A percentile compares a stretch with the other conserved stretches of the same genome.
Conservation (phyloP, 2,329 filamentous ascomycete genomes). For the Metarhizium anisopliae region DNA sequence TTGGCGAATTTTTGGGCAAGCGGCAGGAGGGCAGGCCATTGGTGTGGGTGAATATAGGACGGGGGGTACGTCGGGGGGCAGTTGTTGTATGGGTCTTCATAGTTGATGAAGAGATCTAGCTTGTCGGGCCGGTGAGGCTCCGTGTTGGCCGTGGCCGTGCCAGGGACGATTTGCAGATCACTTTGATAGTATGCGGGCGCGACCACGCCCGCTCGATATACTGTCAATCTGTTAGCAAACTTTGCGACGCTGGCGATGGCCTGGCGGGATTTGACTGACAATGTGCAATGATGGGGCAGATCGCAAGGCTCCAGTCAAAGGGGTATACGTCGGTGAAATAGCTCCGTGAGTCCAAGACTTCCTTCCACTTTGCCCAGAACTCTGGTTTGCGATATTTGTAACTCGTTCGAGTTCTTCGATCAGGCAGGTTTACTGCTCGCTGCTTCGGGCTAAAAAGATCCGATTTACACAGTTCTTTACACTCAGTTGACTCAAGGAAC, state of each 20-base stretch:
- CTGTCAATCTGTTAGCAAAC: slow-evolving; percentile 10
- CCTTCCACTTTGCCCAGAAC: slow-evolving; percentile 16
- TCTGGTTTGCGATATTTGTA: slow-evolving; percentile 12
- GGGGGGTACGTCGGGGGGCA: slow-evolving; percentile 9
- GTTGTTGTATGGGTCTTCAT: slow-evolving; percentile 13
- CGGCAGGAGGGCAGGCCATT: slow-evolving; percentile 15
- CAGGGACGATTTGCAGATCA: slow-evolving; percentile 10
- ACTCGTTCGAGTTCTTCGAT: slow-evolving; percentile 15
- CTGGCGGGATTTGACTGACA: slow-evolving; percentile 6
- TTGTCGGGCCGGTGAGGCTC: slow-evolving; percentile 18
- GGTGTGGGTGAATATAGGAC: slow-evolving; percentile 7
- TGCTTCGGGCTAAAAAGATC: slow-evolving; percentile 13
- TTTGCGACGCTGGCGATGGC: not conserved
- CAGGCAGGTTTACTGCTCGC: slow-evolving; percentile 12
- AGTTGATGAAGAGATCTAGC: slow-evolving; percentile 19
- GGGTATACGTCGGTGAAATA: slow-evolving; percentile 15
- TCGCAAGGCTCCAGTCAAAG: slow-evolving; percentile 17
- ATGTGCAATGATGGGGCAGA: slow-evolving; percentile 16
- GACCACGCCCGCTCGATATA: slow-evolving; percentile 17
- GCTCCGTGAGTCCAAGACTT: slow-evolving; percentile 5
- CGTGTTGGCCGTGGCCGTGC: slow-evolving; percentile 12
- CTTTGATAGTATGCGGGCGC: slow-evolving; percentile 13
- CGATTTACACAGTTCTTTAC: slow-evolving; percentile 10
- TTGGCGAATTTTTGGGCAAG: slow-evolving; percentile 9
- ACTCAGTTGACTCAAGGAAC: slow-evolving; percentile 11